phyloP scores from a whole-genome alignment of 2,329 filamentous ascomycete genomes.

The Diaporthe sp. region DNA sequence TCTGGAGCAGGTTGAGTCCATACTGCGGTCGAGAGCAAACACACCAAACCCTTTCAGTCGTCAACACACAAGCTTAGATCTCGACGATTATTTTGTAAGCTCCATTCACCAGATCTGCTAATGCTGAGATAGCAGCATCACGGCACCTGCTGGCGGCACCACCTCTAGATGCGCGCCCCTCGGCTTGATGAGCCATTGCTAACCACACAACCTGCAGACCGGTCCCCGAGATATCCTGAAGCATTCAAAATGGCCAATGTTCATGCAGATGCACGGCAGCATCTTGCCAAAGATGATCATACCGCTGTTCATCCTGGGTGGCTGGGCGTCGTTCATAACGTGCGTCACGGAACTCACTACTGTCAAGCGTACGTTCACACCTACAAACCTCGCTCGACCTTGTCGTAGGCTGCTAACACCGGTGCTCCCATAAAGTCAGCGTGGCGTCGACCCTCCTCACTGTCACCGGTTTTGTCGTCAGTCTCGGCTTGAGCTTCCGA shows the following conservation, averaged over 20 bases:
- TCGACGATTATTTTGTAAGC: conserved; percentile 61
- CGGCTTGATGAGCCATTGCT: background rate
- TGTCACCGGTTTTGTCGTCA: conserved; percentile 87
- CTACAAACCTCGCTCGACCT: background rate
- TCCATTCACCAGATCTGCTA: background rate
- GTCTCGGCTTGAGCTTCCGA: conserved; percentile 82
- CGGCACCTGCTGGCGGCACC: background rate
- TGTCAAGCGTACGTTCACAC: conserved; percentile 30
- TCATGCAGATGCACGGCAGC: conserved; percentile 82
- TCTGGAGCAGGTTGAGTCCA: conserved; percentile 43
- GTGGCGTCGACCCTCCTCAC: conserved; percentile 81
- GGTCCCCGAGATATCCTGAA: conserved; percentile 78
- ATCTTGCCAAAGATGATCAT: conserved; percentile 80
- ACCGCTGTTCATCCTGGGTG: conserved; percentile 72
- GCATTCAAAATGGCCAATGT: conserved; percentile 84
- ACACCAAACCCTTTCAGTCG: conserved; percentile 48
- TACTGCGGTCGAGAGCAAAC: conserved; percentile 45
- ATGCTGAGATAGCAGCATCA: too few relatives aligned
- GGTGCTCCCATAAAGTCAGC: conserved; percentile 49
- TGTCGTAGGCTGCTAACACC: background rate
- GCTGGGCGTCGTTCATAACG: conserved; percentile 77
- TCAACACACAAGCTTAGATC: conserved; percentile 51
- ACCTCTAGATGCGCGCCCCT: background rate
- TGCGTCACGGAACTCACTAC: conserved; percentile 55
- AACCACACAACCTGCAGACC: conserved; percentile 45